These are phyloP conservation scores for Flaveria brownii DNA, from an alignment of 129 eudicot species.

Conservation along the genomic window DNA sequence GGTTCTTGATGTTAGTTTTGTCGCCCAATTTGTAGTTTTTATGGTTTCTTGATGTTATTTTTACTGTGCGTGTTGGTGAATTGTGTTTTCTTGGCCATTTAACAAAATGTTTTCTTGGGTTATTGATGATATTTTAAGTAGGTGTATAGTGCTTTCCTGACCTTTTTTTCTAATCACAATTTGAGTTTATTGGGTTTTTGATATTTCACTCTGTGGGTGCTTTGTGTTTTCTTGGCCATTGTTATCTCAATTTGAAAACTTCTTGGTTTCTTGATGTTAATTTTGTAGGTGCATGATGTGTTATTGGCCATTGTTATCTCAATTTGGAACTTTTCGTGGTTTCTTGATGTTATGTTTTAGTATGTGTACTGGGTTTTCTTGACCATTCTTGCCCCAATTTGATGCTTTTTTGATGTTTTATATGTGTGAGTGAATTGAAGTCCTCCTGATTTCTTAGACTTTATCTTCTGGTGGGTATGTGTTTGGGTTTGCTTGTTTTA, in stretches of 20 bases:
- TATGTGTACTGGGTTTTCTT: conserved; percentile 10
- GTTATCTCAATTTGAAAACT: background rate
- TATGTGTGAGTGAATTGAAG: conserved; percentile 8
- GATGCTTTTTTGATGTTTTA: background rate
- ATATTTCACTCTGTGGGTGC: background rate
- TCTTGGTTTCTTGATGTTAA: background rate
- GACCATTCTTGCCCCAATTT: background rate
- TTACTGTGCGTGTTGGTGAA: background rate
- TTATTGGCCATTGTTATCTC: too few relatives aligned
- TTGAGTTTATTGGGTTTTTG: conserved; percentile 42
- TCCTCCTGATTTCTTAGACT: conserved; percentile 10
- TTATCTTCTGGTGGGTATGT: background rate
- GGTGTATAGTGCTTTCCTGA: background rate
- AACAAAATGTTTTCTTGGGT: background rate
- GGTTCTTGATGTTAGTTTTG: too few relatives aligned
- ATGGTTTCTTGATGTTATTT: conserved; percentile 7
- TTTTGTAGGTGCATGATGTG: too few relatives aligned
- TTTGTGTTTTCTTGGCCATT: conserved; percentile 4
- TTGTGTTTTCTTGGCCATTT: conserved; percentile 7
- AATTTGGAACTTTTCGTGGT: too few relatives aligned
- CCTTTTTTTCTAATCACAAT: background rate
- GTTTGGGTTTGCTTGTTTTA: background rate
- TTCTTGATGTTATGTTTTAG: background rate
- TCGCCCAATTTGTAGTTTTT: background rate
- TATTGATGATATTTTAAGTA: conserved; percentile 12